Conservation (phyloP, 2,329 filamentous ascomycete genomes). For the Macrophomina tecta region DNA sequence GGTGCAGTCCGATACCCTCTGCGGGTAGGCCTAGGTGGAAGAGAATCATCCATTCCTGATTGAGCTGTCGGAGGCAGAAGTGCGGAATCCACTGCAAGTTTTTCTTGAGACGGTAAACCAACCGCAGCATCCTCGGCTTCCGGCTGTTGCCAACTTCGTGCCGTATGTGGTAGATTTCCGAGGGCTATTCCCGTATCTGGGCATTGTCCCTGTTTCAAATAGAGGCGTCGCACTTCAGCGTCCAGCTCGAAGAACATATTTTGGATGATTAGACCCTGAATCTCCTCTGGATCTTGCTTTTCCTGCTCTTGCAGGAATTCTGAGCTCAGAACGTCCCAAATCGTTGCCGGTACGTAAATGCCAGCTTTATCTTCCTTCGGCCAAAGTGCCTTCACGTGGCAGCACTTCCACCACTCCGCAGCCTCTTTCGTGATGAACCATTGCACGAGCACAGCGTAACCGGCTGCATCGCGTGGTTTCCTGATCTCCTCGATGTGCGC, state of each 20-base stretch:
- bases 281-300: conserved; percentile 5
- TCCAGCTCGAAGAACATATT: conserved; percentile 10
- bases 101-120: not conserved
- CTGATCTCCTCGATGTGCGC: conserved; percentile 12
- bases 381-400: conserved; percentile 2
- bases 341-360: not conserved
- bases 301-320: not conserved
- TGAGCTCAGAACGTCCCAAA: conserved; percentile 15
- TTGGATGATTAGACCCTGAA: not conserved
- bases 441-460: conserved; percentile 15
- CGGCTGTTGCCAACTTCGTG: not conserved
- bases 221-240: not conserved
- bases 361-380: conserved; percentile 10
- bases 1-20: too few relatives aligned
- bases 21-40: too few relatives aligned
- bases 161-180: not conserved
- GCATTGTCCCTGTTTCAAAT: conserved; percentile 4
- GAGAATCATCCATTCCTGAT: not conserved
- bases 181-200: conserved; percentile 2
- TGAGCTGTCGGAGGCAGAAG: not conserved
- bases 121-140: not conserved
- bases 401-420: conserved; percentile 14
- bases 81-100: not conserved
- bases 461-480: conserved; percentile 1
- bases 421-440: conserved; percentile 24